Conservation (phyloP, 805 yeast species). For the Spencermartinsiella europaea region DNA sequence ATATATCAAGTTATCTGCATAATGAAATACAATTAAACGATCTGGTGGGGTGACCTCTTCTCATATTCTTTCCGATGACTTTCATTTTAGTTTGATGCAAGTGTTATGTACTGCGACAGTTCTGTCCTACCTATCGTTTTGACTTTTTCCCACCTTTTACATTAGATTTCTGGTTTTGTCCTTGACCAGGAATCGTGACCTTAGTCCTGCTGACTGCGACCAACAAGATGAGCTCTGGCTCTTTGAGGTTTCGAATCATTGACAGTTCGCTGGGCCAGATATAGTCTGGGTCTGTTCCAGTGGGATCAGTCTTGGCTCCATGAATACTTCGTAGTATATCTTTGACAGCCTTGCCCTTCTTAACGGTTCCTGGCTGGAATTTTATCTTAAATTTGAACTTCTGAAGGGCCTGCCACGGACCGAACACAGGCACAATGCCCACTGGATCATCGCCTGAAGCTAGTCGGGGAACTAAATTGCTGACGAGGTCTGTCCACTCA, state of each 20-base stretch:
- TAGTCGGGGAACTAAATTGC: conserved; percentile 31
- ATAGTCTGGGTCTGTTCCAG: conserved; percentile 43
- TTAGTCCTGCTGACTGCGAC: conserved; percentile 71
- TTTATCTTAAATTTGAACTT: conserved; percentile 79
- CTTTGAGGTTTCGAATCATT: conserved; percentile 49
- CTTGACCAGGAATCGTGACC: conserved; percentile 33
- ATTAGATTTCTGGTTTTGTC: conserved; percentile 12
- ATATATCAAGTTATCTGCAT: too few relatives aligned
- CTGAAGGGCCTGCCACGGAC: conserved; percentile 80
- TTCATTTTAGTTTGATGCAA: too few relatives aligned
- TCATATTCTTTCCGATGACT: too few relatives aligned
- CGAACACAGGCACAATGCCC: conserved; percentile 79
- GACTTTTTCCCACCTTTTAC: conserved; percentile 3
- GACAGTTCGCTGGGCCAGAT: conserved; percentile 74
- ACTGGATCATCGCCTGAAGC: conserved; percentile 45
- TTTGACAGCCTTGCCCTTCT: conserved; percentile 79
- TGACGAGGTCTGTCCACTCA: conserved; percentile 41
- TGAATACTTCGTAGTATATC: conserved; percentile 61
- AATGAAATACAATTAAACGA: too few relatives aligned
- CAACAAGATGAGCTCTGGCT: conserved; percentile 60
- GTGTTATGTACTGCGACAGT: too few relatives aligned
- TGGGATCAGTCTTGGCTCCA: conserved; percentile 30
- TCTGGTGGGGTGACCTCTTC: too few relatives aligned
- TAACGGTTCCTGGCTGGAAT: conserved; percentile 68
- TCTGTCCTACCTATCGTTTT: neutral